phyloP scores from a whole-genome alignment of 139 green algal species.

The Picochlorum sp. region DNA sequence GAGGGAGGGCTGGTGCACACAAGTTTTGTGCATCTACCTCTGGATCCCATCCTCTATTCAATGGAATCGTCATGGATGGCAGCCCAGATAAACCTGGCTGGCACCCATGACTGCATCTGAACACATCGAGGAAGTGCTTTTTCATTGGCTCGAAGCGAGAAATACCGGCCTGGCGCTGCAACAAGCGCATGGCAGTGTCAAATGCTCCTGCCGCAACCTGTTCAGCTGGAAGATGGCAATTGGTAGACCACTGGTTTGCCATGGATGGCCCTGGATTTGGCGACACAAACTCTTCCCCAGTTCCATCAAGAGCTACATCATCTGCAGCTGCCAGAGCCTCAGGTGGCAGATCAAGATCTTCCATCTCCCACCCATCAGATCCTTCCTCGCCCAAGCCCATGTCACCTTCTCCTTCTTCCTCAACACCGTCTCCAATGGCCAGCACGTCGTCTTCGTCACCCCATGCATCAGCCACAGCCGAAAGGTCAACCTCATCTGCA shows the following conservation, averaged over 20 bases:
- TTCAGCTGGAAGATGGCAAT: conserved; percentile 68
- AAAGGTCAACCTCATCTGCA: conserved; percentile 49
- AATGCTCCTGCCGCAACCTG: conserved; percentile 80
- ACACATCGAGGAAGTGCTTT: conserved; percentile 77
- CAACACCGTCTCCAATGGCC: conserved; percentile 41
- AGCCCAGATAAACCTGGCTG: conserved; percentile 60
- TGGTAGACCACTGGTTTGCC: conserved; percentile 76
- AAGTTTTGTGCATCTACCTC: conserved; percentile 49
- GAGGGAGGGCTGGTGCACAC: conserved; percentile 59
- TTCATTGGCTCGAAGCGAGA: conserved; percentile 82
- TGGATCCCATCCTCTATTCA: conserved; percentile 66
- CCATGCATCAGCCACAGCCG: conserved; percentile 65
- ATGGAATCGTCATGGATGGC: conserved; percentile 42
- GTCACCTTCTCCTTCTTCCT: conserved; percentile 2
- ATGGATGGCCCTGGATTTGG: conserved; percentile 65
- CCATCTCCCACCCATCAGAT: conserved; percentile 95
- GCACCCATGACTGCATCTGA: conserved; percentile 48
- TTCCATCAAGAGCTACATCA: conserved; percentile 5
- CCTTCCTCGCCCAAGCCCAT: conserved; percentile 40
- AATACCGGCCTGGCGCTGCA: conserved; percentile 81
- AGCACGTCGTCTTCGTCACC: conserved; percentile 63
- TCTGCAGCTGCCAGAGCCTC: conserved; percentile 6
- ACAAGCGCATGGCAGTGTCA: conserved; percentile 82
- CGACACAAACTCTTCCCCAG: conserved; percentile 52
- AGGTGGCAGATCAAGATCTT: conserved; percentile 77